These are phyloP conservation scores for Trametes gibbosa DNA, from an alignment of 768 basidiomycete genomes.

Conservation along the genomic window DNA sequence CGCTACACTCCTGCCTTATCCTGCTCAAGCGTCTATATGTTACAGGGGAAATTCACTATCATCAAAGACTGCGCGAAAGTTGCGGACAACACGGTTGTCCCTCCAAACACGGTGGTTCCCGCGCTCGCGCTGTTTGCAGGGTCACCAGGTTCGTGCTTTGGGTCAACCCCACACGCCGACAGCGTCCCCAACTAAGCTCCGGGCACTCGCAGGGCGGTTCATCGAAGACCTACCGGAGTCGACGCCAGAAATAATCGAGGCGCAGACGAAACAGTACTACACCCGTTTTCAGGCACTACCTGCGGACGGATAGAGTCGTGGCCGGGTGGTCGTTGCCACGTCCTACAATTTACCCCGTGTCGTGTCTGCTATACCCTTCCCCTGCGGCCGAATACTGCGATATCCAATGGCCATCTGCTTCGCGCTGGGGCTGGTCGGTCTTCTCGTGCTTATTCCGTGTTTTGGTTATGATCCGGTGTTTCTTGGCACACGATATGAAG, in stretches of 20 bases:
- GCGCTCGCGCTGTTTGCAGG: constrained; percentile 83
- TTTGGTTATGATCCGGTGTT: no score
- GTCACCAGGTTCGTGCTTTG: constrained; percentile 67
- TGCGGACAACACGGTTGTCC: constrained; percentile 85
- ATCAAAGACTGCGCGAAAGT: constrained; percentile 95
- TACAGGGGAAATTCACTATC: constrained; percentile 93
- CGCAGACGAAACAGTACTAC: constrained; percentile 82
- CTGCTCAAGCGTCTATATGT: background rate
- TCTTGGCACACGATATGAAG: no score
- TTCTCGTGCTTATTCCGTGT: background rate
- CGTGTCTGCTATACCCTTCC: constrained; percentile 1
- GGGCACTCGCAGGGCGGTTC: constrained; percentile 57
- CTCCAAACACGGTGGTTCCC: constrained; percentile 91
- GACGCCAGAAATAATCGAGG: constrained; percentile 88
- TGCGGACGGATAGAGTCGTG: constrained; percentile 5
- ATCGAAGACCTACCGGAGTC: constrained; percentile 88
- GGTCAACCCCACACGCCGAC: background rate
- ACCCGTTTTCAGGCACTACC: constrained; percentile 55
- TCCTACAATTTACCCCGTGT: constrained; percentile 2
- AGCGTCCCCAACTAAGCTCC: background rate
- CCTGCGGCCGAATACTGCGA: background rate
- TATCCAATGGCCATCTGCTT: no score
- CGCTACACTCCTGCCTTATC: background rate
- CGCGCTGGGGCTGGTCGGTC: background rate
- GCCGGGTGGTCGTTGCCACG: background rate